Evolutionary conservation across 148 eudicot species (phyloP), one percentile per base, ranked within the genome.

Genomic region (Diospyros lotus): DNA sequence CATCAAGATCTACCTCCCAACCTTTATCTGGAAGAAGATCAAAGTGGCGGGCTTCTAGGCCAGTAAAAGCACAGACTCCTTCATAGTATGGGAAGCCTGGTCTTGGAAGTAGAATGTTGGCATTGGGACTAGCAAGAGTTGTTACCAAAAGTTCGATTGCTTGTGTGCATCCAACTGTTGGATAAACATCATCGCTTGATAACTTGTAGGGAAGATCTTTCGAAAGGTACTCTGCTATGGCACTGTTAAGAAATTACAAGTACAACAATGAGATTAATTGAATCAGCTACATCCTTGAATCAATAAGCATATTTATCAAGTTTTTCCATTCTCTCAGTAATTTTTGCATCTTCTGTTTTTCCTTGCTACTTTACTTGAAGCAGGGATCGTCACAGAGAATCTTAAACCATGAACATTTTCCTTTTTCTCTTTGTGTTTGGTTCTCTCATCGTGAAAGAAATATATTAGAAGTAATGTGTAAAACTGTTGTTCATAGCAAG

Each of bases 11-110:
- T 41, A 80, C 85, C 74, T 86, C 87, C 87, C 89, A 86, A 48
- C 74, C 79, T 28, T 80, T 79, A n/a, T 80, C 87, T 3, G 89
- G 87, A 8, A 84, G 70, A 69, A 86, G 87, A 75, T 86, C 85
- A 78, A 82, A 86, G 75, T 86, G 85, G 9, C 87, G 82, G 15
- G 50, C 80, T 76, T 82, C 84, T 14, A 86, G 74, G 60, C 55
- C 70, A 45, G 58, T 72, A 70, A 70, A 82, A 6, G 74, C 78
- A 69, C 84, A 80, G 41, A 79, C 66, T 54, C 85, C 89, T 78
- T 86, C 89, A 50, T 86, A 86, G 71, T 9, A 72, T 46, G 87
- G 89, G 71, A 77, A 86, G 56, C 85, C 87, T 9, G 87, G 89
- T 69, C 79, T 82, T 10, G 89, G 87, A 80, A 86, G 87, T 70